Percentiles rank a stretch among this genome's conserved stretches.
Evolutionary conservation across 2,329 filamentous ascomycete genomes (phyloP).

Genomic region (Ampelomyces quisqualis): DNA sequence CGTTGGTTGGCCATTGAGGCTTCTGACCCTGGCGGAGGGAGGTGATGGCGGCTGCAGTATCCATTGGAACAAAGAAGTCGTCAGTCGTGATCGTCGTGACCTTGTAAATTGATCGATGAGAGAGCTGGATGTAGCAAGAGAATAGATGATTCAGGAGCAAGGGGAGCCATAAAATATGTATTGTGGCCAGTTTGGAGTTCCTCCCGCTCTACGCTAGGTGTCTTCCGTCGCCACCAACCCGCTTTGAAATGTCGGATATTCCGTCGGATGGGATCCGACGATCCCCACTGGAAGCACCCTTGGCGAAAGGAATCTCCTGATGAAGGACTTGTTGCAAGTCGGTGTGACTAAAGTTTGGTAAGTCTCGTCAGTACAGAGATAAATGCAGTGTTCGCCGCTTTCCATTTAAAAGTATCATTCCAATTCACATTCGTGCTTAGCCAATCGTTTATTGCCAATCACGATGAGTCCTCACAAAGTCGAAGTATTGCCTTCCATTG

Average conservation of each 20-base stretch:
- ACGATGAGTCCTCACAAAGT: slow-evolving; percentile 35
- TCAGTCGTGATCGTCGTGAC: not conserved
- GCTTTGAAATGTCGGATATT: not conserved
- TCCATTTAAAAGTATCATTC: slow-evolving; percentile 7
- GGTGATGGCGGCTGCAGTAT: slow-evolving; percentile 23
- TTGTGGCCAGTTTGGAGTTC: not conserved
- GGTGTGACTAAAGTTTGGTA: slow-evolving; percentile 1
- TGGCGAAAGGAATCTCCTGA: not conserved
- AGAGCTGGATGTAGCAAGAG: not conserved
- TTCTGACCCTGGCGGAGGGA: slow-evolving; percentile 34
- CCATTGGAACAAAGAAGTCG: slow-evolving; percentile 20
- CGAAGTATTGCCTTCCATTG: slow-evolving; percentile 23
- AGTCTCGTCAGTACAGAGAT: no score
- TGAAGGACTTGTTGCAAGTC: not conserved
- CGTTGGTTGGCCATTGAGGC: slow-evolving; percentile 28
- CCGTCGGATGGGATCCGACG: not conserved
- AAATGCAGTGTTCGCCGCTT: slow-evolving; percentile 21
- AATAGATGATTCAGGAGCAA: not conserved
- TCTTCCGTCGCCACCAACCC: not conserved
- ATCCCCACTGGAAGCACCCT: not conserved
- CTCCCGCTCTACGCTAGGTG: not conserved
- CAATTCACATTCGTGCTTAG: not conserved
- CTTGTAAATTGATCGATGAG: not conserved
- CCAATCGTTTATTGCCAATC: slow-evolving; percentile 4
- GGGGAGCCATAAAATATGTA: not conserved